These are phyloP conservation scores for Pouteria glomerata DNA, from an alignment of 148 eudicot genomes.

Conservation along the genomic window DNA sequence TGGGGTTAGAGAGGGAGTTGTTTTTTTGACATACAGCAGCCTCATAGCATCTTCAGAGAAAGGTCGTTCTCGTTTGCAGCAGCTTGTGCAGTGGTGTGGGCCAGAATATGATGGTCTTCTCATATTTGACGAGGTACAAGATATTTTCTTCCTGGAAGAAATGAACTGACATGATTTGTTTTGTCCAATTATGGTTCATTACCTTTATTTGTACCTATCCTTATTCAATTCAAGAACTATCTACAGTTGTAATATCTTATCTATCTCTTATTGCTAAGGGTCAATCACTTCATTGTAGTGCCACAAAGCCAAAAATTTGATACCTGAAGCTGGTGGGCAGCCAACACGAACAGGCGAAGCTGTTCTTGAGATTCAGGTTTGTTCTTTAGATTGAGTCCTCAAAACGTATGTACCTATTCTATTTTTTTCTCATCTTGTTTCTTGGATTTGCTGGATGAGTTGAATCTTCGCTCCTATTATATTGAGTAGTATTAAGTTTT, in stretches of 20 bases:
- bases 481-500: neutral
- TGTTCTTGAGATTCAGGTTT: conserved; percentile 95
- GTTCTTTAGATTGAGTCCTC: conserved; percentile 20
- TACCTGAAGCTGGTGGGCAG: conserved; percentile 97
- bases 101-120: conserved; percentile 72
- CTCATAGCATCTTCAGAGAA: conserved; percentile 98
- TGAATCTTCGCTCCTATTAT: neutral
- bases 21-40: conserved; percentile 91
- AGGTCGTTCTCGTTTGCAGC: conserved; percentile 88
- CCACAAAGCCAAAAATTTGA: conserved; percentile 96
- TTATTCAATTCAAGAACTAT: neutral
- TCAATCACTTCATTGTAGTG: conserved; percentile 48
- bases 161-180: conserved; percentile 3
- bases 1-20: conserved; percentile 88
- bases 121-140: conserved; percentile 86
- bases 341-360: conserved; percentile 97
- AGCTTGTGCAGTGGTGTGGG: conserved; percentile 98
- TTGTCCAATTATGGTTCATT: neutral
- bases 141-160: conserved; percentile 2
- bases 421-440: neutral
- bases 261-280: conserved; percentile 5
- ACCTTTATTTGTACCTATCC: neutral
- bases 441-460: neutral
- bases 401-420: neutral
- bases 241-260: conserved; percentile 1